A percentile compares a stretch with the other conserved stretches of the same genome.
phyloP scores from a whole-genome alignment of 371 early-diverging fungal genomes.

The Mortierella sp. region DNA sequence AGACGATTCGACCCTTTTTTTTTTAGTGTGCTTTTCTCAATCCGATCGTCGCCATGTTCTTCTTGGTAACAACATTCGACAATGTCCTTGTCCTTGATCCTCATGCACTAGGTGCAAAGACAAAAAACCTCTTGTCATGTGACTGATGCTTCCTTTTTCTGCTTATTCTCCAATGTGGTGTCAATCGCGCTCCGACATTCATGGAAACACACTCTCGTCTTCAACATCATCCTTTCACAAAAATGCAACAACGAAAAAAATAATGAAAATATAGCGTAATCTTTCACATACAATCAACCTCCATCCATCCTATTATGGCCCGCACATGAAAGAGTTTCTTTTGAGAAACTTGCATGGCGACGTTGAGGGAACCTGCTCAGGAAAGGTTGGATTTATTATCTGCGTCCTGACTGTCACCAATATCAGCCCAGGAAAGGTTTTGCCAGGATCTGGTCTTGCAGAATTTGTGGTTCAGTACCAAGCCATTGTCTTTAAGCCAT shows the following conservation, averaged over 20 bases:
- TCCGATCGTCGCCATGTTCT: constrained; percentile 39
- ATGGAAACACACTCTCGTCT: neutral
- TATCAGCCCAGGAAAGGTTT: constrained; percentile 88
- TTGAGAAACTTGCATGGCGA: constrained; percentile 87
- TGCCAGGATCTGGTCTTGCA: constrained; percentile 90
- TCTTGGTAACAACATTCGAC: constrained; percentile 34
- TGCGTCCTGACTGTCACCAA: constrained; percentile 85
- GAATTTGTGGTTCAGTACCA: constrained; percentile 96
- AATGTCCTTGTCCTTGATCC: neutral
- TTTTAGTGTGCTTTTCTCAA: neutral
- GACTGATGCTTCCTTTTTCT: neutral
- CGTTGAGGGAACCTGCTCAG: constrained; percentile 96
- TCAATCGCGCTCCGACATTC: neutral
- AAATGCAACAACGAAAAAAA: neutral
- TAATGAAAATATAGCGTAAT: constrained; percentile 22
- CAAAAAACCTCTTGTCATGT: neutral
- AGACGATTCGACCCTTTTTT: constrained; percentile 9
- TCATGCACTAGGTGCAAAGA: neutral
- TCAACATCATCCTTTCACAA: neutral
- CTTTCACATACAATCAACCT: constrained; percentile 92
- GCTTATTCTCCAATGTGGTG: neutral
- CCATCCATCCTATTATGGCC: constrained; percentile 93
- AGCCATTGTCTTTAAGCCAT: constrained; percentile 98
- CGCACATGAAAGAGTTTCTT: constrained; percentile 83
- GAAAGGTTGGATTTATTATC: constrained; percentile 94